Conservation (phyloP, 106 monocot species). For the Dendrobium nobile region DNA sequence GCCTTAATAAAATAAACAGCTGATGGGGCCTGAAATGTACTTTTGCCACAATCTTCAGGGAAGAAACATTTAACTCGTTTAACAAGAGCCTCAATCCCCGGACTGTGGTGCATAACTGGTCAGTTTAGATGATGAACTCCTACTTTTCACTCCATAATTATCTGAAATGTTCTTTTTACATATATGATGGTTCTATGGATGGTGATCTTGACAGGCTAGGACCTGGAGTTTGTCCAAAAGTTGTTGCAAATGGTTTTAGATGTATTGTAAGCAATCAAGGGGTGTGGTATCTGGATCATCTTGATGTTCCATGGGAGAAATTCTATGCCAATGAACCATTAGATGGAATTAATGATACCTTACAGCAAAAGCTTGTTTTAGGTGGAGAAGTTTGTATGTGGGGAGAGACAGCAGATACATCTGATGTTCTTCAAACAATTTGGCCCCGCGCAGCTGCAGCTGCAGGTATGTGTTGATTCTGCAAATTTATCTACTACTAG, state of each 20-base stretch:
- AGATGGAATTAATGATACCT: constrained; percentile 62
- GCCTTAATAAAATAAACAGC: neutral
- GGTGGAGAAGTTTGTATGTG: constrained; percentile 99
- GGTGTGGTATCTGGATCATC: constrained; percentile 95
- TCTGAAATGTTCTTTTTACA: neutral
- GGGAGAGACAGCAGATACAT: constrained; percentile 83
- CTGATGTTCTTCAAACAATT: constrained; percentile 88
- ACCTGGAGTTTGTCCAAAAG: constrained; percentile 85
- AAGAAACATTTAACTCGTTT: constrained; percentile 93
- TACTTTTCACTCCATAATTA: neutral
- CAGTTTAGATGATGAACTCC: neutral
- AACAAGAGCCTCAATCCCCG: constrained; percentile 70
- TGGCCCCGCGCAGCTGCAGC: constrained; percentile 99
- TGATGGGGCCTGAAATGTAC: neutral
- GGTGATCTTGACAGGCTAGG: constrained; percentile 46
- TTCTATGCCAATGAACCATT: constrained; percentile 77
- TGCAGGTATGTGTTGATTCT: constrained; percentile 49
- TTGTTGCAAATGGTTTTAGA: constrained; percentile 75
- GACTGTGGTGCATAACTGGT: constrained; percentile 96
- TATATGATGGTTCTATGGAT: too few relatives aligned
- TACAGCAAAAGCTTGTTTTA: constrained; percentile 75
- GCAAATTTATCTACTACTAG: neutral
- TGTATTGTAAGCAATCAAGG: constrained; percentile 95
- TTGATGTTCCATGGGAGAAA: constrained; percentile 78
- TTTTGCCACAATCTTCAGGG: constrained; percentile 42